Evolutionary conservation across 345 rosid genomes (phyloP).

Genomic region (Brassica carinata): DNA sequence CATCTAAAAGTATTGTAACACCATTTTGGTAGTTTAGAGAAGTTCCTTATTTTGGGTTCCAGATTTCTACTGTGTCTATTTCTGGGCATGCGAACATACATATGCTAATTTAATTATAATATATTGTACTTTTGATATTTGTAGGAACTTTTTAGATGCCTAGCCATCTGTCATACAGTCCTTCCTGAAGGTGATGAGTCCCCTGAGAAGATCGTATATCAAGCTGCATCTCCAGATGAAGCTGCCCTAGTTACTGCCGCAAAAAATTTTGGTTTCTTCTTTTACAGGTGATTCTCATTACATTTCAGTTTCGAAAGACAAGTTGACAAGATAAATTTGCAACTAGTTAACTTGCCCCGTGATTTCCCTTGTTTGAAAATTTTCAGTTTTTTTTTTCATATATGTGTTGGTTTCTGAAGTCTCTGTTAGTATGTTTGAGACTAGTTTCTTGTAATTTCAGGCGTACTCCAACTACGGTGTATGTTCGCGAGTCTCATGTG

Average conservation of each 20-base stretch:
- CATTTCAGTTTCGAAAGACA: constrained; percentile 9
- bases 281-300: constrained; percentile 61
- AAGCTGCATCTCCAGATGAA: constrained; percentile 99
- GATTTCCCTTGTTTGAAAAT: constrained; percentile 8
- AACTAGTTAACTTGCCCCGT: constrained; percentile 19
- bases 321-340: constrained; percentile 10
- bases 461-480: constrained; percentile 91
- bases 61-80: constrained; percentile 1
- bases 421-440: constrained; percentile 30
- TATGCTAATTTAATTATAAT: constrained; percentile 11
- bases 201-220: constrained; percentile 89
- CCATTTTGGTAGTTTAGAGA: not conserved
- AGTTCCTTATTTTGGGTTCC: constrained; percentile 15
- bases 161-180: constrained; percentile 98
- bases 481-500: constrained; percentile 96
- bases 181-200: constrained; percentile 98
- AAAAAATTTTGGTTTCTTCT: constrained; percentile 98
- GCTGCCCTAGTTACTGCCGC: constrained; percentile 98
- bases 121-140: constrained; percentile 23
- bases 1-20: not conserved
- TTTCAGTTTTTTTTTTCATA: not conserved
- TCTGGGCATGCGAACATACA: not conserved
- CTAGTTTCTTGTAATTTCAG: constrained; percentile 47
- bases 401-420: constrained; percentile 25
- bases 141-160: constrained; percentile 98